A percentile compares a stretch with the other conserved stretches of the same genome.
These are phyloP conservation scores for Pseudonectria foliicola DNA, from an alignment of 2,329 filamentous ascomycete species.

Conservation along the genomic window DNA sequence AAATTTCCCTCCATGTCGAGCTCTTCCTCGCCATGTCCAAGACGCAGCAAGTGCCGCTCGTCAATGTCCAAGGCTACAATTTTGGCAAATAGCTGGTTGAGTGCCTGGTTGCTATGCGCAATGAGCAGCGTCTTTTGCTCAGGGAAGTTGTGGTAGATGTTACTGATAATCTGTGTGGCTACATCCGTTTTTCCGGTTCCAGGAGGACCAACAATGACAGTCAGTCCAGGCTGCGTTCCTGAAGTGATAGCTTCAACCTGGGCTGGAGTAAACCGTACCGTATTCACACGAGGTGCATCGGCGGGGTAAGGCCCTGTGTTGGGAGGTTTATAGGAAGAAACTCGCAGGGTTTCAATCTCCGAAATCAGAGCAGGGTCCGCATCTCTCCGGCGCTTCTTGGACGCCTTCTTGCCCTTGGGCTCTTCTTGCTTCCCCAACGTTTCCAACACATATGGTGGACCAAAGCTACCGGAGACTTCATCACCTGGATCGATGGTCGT, in stretches of 20 bases:
- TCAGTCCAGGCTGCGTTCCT: constrained; percentile 88
- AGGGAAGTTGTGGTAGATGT: constrained; percentile 97
- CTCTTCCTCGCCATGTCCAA: constrained; percentile 94
- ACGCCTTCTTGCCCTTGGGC: constrained; percentile 48
- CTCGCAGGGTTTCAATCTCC: constrained; percentile 62
- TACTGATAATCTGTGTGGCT: constrained; percentile 96
- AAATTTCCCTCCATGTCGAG: constrained; percentile 80
- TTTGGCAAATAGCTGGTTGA: constrained; percentile 97
- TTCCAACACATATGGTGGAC: constrained; percentile 81
- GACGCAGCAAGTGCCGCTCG: constrained; percentile 80
- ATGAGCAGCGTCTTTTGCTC: constrained; percentile 84
- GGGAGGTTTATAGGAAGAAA: constrained; percentile 82
- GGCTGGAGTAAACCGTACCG: constrained; percentile 79
- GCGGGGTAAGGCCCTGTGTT: constrained; percentile 86
- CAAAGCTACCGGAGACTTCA: constrained; percentile 65
- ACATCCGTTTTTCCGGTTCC: constrained; percentile 99
- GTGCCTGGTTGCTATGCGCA: constrained; percentile 93
- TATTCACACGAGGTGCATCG: constrained; percentile 75
- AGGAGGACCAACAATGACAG: constrained; percentile 87
- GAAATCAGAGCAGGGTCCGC: constrained; percentile 58
- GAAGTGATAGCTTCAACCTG: constrained; percentile 92
- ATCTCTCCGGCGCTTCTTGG: constrained; percentile 84
- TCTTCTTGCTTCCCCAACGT: constrained; percentile 48
- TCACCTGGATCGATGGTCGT: constrained; percentile 76
- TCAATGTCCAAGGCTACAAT: constrained; percentile 96